phyloP scores from a whole-genome alignment of 352 stramenopile genomes.

The Phytophthora colocasiae region DNA sequence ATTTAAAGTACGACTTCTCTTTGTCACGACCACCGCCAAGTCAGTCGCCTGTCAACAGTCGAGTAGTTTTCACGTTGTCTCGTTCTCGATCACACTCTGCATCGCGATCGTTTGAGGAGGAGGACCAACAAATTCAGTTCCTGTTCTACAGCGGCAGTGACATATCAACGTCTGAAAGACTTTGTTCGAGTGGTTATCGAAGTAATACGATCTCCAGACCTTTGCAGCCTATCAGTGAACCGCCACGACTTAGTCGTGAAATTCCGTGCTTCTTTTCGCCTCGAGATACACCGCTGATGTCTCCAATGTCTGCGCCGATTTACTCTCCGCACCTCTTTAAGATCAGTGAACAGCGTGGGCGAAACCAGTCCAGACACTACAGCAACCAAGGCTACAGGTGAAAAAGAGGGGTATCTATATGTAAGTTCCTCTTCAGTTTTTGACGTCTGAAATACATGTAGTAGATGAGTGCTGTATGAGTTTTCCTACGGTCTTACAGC shows the following conservation, averaged over 20 bases:
- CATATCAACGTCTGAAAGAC: slow-evolving; percentile 22
- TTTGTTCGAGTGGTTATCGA: slow-evolving; percentile 21
- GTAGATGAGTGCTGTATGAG: too few relatives aligned
- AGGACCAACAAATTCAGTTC: slow-evolving; percentile 45
- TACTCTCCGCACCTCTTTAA: slow-evolving; percentile 43
- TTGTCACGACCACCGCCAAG: slow-evolving; percentile 21
- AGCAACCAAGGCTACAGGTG: slow-evolving; percentile 25
- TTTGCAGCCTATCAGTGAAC: slow-evolving; percentile 19
- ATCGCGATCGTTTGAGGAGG: slow-evolving; percentile 6
- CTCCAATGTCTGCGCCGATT: slow-evolving; percentile 29
- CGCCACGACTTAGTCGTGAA: slow-evolving; percentile 38
- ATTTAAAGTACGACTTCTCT: slow-evolving; percentile 40
- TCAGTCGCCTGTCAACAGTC: slow-evolving; percentile 8
- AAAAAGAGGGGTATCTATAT: slow-evolving; percentile 1
- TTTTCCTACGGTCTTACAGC: too few relatives aligned
- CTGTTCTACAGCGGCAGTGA: slow-evolving; percentile 58
- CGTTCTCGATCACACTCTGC: slow-evolving; percentile 13
- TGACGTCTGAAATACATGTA: not conserved
- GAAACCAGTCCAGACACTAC: slow-evolving; percentile 19
- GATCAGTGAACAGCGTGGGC: slow-evolving; percentile 34
- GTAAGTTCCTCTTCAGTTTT: not conserved
- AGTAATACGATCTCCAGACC: slow-evolving; percentile 32
- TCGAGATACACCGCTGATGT: slow-evolving; percentile 32
- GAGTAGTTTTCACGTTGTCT: slow-evolving; percentile 18
- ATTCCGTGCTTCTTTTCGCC: slow-evolving; percentile 59